Percentiles rank a stretch among this genome's conserved stretches.
phyloP scores from a whole-genome alignment of 768 basidiomycete species.

The Lactarius quietus region DNA sequence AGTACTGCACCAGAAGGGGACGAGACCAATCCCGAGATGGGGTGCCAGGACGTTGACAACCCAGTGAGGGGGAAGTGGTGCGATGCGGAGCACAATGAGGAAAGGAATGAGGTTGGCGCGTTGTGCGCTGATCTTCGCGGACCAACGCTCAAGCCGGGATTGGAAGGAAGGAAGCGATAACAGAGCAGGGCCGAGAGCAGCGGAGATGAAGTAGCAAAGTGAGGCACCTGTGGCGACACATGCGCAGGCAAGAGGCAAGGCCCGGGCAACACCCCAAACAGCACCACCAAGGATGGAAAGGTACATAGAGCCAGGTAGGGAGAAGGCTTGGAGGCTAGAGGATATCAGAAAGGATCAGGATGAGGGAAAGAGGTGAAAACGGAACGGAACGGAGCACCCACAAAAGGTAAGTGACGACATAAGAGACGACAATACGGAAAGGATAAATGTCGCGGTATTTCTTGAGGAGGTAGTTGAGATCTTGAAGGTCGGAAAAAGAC shows the following conservation, averaged over 20 bases:
- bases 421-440: conserved; percentile 80
- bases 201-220: conserved; percentile 89
- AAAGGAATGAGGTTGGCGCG: conserved; percentile 86
- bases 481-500: conserved; percentile 82
- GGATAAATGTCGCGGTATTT: conserved; percentile 92
- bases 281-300: conserved; percentile 95
- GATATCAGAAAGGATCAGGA: background rate
- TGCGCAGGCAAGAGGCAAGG: conserved; percentile 85
- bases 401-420: conserved; percentile 90
- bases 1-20: conserved; percentile 87
- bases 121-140: conserved; percentile 70
- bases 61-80: conserved; percentile 96
- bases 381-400: conserved; percentile 42
- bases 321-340: conserved; percentile 90
- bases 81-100: conserved; percentile 91
- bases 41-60: conserved; percentile 91
- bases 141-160: conserved; percentile 77
- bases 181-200: conserved; percentile 89
- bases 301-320: conserved; percentile 96
- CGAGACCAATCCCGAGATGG: conserved; percentile 81
- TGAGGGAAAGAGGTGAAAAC: conserved; percentile 13
- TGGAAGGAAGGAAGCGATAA: conserved; percentile 85
- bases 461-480: conserved; percentile 79
- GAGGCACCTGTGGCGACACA: conserved; percentile 90
- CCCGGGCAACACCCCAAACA: conserved; percentile 85